Conservation (phyloP, 78 protist species). For the Chrysochromulina parva region DNA sequence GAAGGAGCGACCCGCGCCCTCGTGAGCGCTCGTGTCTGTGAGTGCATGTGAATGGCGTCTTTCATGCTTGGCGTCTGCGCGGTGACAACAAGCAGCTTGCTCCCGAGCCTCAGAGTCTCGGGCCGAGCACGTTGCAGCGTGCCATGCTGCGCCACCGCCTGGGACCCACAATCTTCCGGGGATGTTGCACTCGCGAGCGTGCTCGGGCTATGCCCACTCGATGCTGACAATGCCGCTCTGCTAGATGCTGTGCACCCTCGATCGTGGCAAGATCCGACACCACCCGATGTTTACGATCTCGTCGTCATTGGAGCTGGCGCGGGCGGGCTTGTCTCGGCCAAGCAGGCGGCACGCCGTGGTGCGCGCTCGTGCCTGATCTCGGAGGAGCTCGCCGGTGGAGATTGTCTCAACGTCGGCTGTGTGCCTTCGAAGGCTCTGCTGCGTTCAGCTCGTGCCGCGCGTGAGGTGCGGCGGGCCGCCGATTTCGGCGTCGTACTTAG, state of each 20-base stretch:
- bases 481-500: too few relatives aligned
- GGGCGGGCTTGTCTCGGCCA: slow-evolving; percentile 55
- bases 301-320: slow-evolving; percentile 71
- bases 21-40: too few relatives aligned
- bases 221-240: slow-evolving; percentile 21
- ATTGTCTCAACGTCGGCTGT: slow-evolving; percentile 75
- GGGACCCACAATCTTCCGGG: too few relatives aligned
- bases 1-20: too few relatives aligned
- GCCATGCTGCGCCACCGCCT: too few relatives aligned
- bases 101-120: too few relatives aligned
- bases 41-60: too few relatives aligned
- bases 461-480: not conserved
- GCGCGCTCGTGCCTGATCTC: slow-evolving; percentile 47
- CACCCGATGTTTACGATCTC: slow-evolving; percentile 30
- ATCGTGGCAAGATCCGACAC: slow-evolving; percentile 34
- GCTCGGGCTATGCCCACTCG: not conserved
- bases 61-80: too few relatives aligned
- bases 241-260: slow-evolving; percentile 33
- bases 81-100: too few relatives aligned
- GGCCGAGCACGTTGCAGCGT: too few relatives aligned
- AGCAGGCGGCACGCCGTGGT: slow-evolving; percentile 45
- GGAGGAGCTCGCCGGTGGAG: slow-evolving; percentile 60
- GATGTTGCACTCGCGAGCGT: too few relatives aligned
- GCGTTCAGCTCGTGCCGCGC: slow-evolving; percentile 8
- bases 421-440: slow-evolving; percentile 61